Conservation (phyloP, 345 rosid genomes). For the Populus deltoides region DNA sequence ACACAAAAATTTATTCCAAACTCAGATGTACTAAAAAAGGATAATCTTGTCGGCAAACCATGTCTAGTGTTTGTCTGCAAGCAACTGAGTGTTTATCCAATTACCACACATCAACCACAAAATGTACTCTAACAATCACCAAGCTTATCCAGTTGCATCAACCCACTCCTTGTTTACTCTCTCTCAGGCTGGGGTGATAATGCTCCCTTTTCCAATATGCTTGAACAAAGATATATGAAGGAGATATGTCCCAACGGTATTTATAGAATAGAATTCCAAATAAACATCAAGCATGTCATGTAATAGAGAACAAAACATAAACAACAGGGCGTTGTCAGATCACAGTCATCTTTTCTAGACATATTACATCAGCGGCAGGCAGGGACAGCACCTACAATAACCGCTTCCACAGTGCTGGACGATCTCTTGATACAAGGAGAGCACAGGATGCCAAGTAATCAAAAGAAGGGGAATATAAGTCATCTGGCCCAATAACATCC, state of each 20-base stretch:
- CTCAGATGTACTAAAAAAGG: not conserved
- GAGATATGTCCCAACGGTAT: not conserved
- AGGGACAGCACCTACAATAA: conserved; percentile 34
- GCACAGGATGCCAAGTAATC: conserved; percentile 67
- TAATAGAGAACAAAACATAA: conserved; percentile 13
- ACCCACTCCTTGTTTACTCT: not conserved
- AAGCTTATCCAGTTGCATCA: too few relatives aligned
- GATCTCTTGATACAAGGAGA: conserved; percentile 87
- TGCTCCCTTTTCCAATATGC: not conserved
- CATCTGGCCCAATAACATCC: conserved; percentile 77
- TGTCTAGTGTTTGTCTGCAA: not conserved
- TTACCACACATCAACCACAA: not conserved
- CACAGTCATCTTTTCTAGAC: not conserved
- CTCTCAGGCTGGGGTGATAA: not conserved
- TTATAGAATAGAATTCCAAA: not conserved
- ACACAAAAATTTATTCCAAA: too few relatives aligned
- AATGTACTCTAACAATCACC: not conserved
- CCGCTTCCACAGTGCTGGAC: conserved; percentile 76
- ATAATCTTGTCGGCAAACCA: not conserved
- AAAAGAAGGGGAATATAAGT: conserved; percentile 78
- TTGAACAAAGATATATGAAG: not conserved
- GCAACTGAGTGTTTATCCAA: not conserved
- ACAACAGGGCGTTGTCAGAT: not conserved
- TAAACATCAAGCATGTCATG: not conserved
- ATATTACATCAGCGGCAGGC: conserved; percentile 2